Evolutionary conservation across 176 grass and related monocot genomes (phyloP).

Genomic region (Carex scoparia): DNA sequence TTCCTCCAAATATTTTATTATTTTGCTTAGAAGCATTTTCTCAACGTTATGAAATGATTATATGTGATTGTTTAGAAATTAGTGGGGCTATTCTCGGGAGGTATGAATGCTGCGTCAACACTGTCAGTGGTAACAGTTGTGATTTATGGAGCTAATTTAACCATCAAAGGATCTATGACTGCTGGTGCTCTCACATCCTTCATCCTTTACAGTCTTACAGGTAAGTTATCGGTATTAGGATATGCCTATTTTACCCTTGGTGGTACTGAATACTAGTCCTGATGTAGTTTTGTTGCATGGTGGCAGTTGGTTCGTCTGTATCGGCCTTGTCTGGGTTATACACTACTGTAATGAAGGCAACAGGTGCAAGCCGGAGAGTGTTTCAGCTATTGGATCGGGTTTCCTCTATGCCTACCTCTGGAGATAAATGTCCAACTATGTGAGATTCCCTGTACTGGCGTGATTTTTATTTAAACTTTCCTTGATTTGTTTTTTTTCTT

Average conservation of each 20-base stretch:
- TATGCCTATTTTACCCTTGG: not conserved
- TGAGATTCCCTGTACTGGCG: conserved; percentile 31
- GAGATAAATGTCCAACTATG: conserved; percentile 60
- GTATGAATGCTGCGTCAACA: conserved; percentile 87
- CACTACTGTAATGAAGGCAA: conserved; percentile 96
- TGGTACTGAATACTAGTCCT: not conserved
- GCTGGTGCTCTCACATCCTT: conserved; percentile 95
- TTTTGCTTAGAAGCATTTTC: not conserved
- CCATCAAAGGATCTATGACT: conserved; percentile 92
- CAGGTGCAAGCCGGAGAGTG: conserved; percentile 89
- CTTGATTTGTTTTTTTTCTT: not conserved
- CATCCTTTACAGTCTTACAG: conserved; percentile 95
- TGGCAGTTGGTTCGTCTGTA: conserved; percentile 77
- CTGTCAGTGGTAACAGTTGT: conserved; percentile 78
- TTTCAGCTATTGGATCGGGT: conserved; percentile 86
- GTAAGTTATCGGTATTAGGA: conserved; percentile 32
- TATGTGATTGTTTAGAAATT: conserved; percentile 53
- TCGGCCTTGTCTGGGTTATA: conserved; percentile 89
- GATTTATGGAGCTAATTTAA: conserved; percentile 94
- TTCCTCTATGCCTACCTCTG: conserved; percentile 71
- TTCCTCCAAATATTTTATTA: not conserved
- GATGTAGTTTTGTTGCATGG: conserved; percentile 7
- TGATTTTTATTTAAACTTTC: conserved; percentile 23
- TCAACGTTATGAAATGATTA: conserved; percentile 7
- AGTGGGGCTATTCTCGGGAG: conserved; percentile 91